Evolutionary conservation across 2,329 filamentous ascomycete species (phyloP).

Genomic region (Diaporthe sp.): DNA sequence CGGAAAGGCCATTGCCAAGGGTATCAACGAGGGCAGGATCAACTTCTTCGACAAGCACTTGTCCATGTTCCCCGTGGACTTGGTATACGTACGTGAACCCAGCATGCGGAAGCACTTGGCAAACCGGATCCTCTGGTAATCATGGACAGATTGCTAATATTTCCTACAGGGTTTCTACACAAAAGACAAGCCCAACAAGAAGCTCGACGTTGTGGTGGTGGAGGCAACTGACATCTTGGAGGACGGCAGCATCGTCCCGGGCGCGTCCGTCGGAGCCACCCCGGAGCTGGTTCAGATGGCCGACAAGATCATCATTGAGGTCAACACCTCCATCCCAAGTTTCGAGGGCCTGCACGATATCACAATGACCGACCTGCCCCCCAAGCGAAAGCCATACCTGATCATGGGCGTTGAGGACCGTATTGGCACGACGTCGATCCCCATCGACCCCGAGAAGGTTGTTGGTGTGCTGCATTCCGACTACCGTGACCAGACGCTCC

Average conservation of each 20-base stretch:
- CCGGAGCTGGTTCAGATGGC: constrained; percentile 92
- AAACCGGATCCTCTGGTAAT: background rate
- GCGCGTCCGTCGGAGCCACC: constrained; percentile 86
- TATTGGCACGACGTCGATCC: constrained; percentile 86
- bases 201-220: constrained; percentile 86
- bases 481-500: constrained; percentile 81
- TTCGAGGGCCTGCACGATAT: constrained; percentile 94
- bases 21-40: constrained; percentile 90
- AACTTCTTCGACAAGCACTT: constrained; percentile 96
- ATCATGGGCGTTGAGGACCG: constrained; percentile 89
- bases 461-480: constrained; percentile 88
- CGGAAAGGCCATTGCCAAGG: constrained; percentile 90
- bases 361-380: constrained; percentile 88
- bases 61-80: constrained; percentile 90
- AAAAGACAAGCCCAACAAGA: constrained; percentile 80
- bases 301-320: constrained; percentile 93
- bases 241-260: constrained; percentile 89
- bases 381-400: constrained; percentile 85
- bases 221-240: constrained; percentile 90
- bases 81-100: constrained; percentile 76
- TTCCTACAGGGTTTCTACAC: constrained; percentile 80
- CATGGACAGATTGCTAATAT: constrained; percentile 34
- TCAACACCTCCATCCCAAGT: constrained; percentile 87
- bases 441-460: constrained; percentile 85
- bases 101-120: background rate